These are phyloP conservation scores for Rhizopus microsporus DNA, from an alignment of 371 early-diverging fungal genomes.

Conservation along the genomic window DNA sequence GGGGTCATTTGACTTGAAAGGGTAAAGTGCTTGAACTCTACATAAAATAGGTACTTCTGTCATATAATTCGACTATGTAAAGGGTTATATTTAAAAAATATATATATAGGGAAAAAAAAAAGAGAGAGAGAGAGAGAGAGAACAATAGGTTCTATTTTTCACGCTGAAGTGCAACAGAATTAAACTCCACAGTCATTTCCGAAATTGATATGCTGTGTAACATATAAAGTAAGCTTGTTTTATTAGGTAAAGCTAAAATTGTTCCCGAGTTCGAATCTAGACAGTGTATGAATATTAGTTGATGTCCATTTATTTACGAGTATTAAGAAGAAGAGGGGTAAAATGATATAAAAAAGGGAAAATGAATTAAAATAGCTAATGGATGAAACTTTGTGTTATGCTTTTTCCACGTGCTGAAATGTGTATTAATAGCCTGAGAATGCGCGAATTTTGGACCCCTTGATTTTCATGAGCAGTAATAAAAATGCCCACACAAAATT, in stretches of 20 bases:
- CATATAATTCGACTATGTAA: conserved; percentile 13
- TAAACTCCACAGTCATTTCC: not conserved
- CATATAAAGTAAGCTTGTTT: too few relatives aligned
- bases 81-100: not conserved
- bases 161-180: not conserved
- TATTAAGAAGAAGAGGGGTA: not conserved
- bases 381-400: not conserved
- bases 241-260: too few relatives aligned
- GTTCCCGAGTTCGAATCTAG: too few relatives aligned
- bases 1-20: conserved; percentile 67
- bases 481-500: conserved; percentile 49
- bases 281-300: too few relatives aligned
- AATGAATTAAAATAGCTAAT: not conserved
- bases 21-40: conserved; percentile 65
- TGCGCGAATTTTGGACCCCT: conserved; percentile 33
- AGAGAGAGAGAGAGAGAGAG: conserved; percentile 4
- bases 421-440: conserved; percentile 30
- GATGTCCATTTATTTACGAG: too few relatives aligned
- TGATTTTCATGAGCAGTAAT: conserved; percentile 36
- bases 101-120: conserved; percentile 9
- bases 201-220: too few relatives aligned
- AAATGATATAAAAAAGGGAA: conserved; percentile 10
- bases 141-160: not conserved
- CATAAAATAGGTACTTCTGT: conserved; percentile 24
- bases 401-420: not conserved